Evolutionary conservation across 1,139 yeast genomes (phyloP), one percentile per base, ranked within the genome.

Genomic region (Chernovozyma sophiae-reginae): DNA sequence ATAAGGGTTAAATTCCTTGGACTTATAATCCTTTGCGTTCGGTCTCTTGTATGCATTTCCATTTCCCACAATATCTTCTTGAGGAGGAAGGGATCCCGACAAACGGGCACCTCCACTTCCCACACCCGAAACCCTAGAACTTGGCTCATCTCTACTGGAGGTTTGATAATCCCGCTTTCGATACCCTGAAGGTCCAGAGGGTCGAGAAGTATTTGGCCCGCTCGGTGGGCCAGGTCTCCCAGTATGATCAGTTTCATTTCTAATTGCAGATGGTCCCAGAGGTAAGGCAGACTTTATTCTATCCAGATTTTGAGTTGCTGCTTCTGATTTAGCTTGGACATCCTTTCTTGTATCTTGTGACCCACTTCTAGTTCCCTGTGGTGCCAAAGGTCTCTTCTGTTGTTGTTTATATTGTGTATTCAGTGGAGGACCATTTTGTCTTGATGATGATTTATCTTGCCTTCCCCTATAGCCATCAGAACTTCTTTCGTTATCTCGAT

Each of bases 181-280:
- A 13, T 32, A 31, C 4, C 35, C 34, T 11, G 38, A 31, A 5
- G 38, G 32, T 13, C 39, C 39, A 20, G 29, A 11, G 13, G 35
- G 35, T 23, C 23, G 15, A 13, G 15, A 29, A 23, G 6, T 20
- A 20, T 6, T 10, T 20, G 23, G 23, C 23, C 23, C 23, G 10
- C 23, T 20, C 34, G 18, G 40, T 17, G 4, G 35, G 16, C 22
- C 27, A 25, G 23, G 23, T 7, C 10, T 6, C 6, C 23, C 23
- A 20, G 23, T 20, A 20, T 6, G 23, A 20, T 10, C 23, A 20
- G 23, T 20, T 7, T 6, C 8, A 20, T 10, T 10, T 7, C 8
- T 6, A 20, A 10, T 6, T 10, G 8, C 23, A 20, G 23, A 20
- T 7, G 23, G 23, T 7, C 23, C 23, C 10, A 10, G 23, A 20